These are phyloP conservation scores for Macrophomina phaseolina DNA, from an alignment of 2,329 filamentous ascomycete genomes.

Conservation along the genomic window DNA sequence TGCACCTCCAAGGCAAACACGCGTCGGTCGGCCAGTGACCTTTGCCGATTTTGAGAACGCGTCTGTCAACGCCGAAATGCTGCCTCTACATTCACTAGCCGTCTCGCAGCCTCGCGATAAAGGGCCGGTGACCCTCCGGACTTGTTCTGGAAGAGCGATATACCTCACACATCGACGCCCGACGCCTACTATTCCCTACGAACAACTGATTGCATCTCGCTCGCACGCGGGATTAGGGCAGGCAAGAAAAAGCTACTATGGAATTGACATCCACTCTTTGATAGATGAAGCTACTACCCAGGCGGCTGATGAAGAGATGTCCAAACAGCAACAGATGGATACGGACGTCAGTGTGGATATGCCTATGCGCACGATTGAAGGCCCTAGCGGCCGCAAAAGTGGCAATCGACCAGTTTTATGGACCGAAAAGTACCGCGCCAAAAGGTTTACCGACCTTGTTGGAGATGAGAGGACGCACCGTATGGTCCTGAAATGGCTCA, in stretches of 20 bases:
- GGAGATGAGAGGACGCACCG: constrained; percentile 95
- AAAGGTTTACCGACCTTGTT: constrained; percentile 88
- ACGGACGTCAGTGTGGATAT: constrained; percentile 37
- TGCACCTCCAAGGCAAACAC: background rate
- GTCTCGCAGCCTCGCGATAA: constrained; percentile 28
- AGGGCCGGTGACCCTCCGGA: constrained; percentile 41
- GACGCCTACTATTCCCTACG: constrained; percentile 60
- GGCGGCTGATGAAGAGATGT: constrained; percentile 56
- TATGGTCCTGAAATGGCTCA: constrained; percentile 88
- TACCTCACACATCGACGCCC: constrained; percentile 62
- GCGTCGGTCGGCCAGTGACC: background rate
- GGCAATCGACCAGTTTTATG: constrained; percentile 68
- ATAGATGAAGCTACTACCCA: constrained; percentile 70
- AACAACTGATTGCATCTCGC: constrained; percentile 70
- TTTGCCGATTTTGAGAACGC: background rate
- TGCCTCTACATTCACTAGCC: constrained; percentile 3
- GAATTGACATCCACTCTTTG: constrained; percentile 86
- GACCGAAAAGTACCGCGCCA: constrained; percentile 97
- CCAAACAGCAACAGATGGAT: constrained; percentile 34
- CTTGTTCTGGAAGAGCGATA: constrained; percentile 63
- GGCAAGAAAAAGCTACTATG: constrained; percentile 82
- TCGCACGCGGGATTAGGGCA: constrained; percentile 68
- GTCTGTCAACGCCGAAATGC: background rate
- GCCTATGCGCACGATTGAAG: constrained; percentile 48
- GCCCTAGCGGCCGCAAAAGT: constrained; percentile 32